Evolutionary conservation across 2,329 filamentous ascomycete species (phyloP).

Genomic region (Zymoseptoria brevis): DNA sequence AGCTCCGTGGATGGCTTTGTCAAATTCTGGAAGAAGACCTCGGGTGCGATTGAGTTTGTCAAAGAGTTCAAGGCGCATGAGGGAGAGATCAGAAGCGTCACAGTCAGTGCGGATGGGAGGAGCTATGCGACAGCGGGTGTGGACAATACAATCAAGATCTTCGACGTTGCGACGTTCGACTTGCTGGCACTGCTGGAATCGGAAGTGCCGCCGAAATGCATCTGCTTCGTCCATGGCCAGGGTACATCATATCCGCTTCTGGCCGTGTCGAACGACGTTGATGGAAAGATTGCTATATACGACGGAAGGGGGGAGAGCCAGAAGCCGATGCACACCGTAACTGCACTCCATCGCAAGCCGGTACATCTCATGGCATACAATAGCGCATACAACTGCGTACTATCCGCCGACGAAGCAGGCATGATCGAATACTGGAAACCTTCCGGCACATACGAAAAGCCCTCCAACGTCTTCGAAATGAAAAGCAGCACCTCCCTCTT

Average conservation of each 20-base stretch:
- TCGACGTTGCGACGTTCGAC: constrained; percentile 60
- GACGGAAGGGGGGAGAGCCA: constrained; percentile 80
- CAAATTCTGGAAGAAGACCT: constrained; percentile 97
- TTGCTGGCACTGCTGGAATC: constrained; percentile 74
- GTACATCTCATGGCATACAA: constrained; percentile 88
- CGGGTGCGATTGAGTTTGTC: constrained; percentile 85
- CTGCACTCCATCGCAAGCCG: constrained; percentile 69
- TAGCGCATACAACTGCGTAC: constrained; percentile 75
- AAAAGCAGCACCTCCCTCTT: constrained; percentile 93
- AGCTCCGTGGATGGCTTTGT: constrained; percentile 91
- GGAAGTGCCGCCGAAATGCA: constrained; percentile 63
- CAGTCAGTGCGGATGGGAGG: constrained; percentile 78
- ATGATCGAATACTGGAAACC: constrained; percentile 98
- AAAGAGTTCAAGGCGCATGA: constrained; percentile 93
- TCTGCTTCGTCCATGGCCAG: constrained; percentile 87
- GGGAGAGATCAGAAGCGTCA: constrained; percentile 75
- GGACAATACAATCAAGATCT: constrained; percentile 73
- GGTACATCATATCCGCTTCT: constrained; percentile 82
- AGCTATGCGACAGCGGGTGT: constrained; percentile 84
- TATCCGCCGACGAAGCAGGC: constrained; percentile 80
- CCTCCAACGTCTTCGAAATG: constrained; percentile 80
- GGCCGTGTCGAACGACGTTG: constrained; percentile 69
- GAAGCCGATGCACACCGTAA: constrained; percentile 67
- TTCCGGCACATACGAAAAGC: constrained; percentile 74
- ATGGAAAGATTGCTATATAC: constrained; percentile 69